Conservation (phyloP, 345 rosid species). For the Combretum micranthum region DNA sequence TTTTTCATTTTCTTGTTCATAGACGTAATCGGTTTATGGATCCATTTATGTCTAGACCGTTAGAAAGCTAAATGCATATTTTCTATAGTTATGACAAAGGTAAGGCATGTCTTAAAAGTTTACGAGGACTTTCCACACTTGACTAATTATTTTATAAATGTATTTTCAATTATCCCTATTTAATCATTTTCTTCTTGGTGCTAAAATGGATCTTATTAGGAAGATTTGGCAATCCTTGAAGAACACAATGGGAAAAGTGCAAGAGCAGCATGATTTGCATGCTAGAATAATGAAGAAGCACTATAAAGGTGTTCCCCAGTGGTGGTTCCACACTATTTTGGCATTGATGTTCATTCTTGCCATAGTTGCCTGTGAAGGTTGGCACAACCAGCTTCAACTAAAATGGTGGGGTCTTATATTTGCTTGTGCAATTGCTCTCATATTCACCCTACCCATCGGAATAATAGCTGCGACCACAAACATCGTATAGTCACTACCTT, state of each 20-base stretch:
- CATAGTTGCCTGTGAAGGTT: slow-evolving; percentile 62
- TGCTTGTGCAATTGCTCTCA: slow-evolving; percentile 69
- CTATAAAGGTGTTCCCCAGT: slow-evolving; percentile 85
- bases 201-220: too few relatives aligned
- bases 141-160: too few relatives aligned
- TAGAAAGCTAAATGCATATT: too few relatives aligned
- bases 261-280: slow-evolving; percentile 56
- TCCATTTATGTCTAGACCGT: too few relatives aligned
- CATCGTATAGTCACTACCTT: slow-evolving; percentile 34
- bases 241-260: slow-evolving; percentile 22
- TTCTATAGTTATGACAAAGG: too few relatives aligned
- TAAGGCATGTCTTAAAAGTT: too few relatives aligned
- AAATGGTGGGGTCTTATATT: slow-evolving; percentile 97
- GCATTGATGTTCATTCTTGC: slow-evolving; percentile 47
- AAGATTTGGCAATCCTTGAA: slow-evolving; percentile 23
- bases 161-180: too few relatives aligned
- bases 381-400: slow-evolving; percentile 70
- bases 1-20: too few relatives aligned
- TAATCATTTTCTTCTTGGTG: too few relatives aligned
- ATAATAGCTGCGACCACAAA: slow-evolving; percentile 98
- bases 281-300: slow-evolving; percentile 55
- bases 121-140: too few relatives aligned
- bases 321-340: slow-evolving; percentile 75
- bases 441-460: slow-evolving; percentile 90
- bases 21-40: too few relatives aligned